Evolutionary conservation across 768 basidiomycete genomes (phyloP).

Genomic region (Pholiota conissans): DNA sequence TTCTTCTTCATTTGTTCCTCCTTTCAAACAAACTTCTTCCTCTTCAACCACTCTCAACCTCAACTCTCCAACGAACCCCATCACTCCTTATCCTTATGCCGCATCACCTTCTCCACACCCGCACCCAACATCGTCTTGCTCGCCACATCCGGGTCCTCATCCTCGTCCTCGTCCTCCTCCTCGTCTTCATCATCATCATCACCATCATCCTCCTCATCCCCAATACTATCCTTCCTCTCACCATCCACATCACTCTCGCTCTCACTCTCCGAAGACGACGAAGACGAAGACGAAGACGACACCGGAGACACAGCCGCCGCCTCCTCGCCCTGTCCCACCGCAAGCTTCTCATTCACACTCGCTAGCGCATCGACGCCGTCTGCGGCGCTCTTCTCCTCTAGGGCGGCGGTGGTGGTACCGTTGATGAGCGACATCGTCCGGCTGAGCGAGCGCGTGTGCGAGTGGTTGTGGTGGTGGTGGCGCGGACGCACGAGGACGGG

Average conservation of each 20-base stretch:
- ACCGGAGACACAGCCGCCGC: neutral
- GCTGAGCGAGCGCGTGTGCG: conserved; percentile 8
- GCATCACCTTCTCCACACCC: conserved; percentile 51
- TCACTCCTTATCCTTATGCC: conserved; percentile 30
- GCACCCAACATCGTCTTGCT: conserved; percentile 38
- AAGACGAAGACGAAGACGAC: conserved; percentile 11
- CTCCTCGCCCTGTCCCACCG: neutral
- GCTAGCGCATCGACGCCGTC: neutral
- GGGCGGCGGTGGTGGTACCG: too few relatives aligned
- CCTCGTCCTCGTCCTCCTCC: conserved; percentile 20
- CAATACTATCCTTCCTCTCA: conserved; percentile 11
- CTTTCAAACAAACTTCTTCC: too few relatives aligned
- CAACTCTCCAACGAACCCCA: neutral
- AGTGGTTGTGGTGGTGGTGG: conserved; percentile 16
- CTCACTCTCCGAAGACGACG: conserved; percentile 15
- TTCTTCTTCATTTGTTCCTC: too few relatives aligned
- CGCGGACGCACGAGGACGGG: conserved; percentile 16
- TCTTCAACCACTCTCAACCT: neutral
- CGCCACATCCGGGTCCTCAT: conserved; percentile 22
- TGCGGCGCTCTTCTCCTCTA: neutral
- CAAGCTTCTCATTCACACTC: neutral
- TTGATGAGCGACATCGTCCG: neutral
- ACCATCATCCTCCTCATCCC: conserved; percentile 16
- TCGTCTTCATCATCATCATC: conserved; percentile 22
- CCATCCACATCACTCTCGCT: conserved; percentile 18